phyloP scores from a whole-genome alignment of 2,329 filamentous ascomycete species.

The Saccharata proteae region DNA sequence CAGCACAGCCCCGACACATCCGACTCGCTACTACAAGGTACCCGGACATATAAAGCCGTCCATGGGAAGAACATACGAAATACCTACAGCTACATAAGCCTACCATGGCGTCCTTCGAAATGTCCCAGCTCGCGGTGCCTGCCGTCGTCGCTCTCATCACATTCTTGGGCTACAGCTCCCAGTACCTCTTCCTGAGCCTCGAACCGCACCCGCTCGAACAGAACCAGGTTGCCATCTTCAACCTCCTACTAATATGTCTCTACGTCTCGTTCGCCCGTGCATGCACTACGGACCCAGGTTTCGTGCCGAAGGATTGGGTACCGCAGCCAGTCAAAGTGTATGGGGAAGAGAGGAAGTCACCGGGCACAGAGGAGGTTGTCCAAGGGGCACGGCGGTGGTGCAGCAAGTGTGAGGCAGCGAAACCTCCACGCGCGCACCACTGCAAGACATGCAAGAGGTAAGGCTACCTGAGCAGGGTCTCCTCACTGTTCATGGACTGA shows the following conservation, averaged over 20 bases:
- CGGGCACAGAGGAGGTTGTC: constrained; percentile 23
- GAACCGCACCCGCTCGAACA: constrained; percentile 47
- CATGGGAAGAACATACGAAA: too few relatives aligned
- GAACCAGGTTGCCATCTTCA: constrained; percentile 51
- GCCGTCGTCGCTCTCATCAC: constrained; percentile 52
- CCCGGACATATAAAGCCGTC: too few relatives aligned
- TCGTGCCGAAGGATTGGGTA: constrained; percentile 35
- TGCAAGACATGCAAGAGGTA: constrained; percentile 60
- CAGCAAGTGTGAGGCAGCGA: constrained; percentile 60
- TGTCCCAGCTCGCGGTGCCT: constrained; percentile 49
- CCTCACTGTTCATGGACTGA: constrained; percentile 1
- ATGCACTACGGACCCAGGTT: constrained; percentile 48
- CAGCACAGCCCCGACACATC: neutral
- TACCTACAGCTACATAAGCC: neutral
- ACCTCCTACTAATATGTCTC: constrained; percentile 49
- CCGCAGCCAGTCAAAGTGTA: constrained; percentile 16
- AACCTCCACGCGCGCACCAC: constrained; percentile 70
- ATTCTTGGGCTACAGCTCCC: constrained; percentile 61
- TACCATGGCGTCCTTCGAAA: constrained; percentile 10
- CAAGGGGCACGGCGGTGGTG: constrained; percentile 48
- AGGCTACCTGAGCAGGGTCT: constrained; percentile 2
- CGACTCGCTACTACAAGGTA: too few relatives aligned
- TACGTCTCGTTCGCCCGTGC: constrained; percentile 58
- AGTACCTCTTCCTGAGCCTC: constrained; percentile 52
- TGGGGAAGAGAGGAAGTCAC: constrained; percentile 11